phyloP scores from a whole-genome alignment of 805 yeast species.

The Saccharomycopsis oosterbeekiorum region DNA sequence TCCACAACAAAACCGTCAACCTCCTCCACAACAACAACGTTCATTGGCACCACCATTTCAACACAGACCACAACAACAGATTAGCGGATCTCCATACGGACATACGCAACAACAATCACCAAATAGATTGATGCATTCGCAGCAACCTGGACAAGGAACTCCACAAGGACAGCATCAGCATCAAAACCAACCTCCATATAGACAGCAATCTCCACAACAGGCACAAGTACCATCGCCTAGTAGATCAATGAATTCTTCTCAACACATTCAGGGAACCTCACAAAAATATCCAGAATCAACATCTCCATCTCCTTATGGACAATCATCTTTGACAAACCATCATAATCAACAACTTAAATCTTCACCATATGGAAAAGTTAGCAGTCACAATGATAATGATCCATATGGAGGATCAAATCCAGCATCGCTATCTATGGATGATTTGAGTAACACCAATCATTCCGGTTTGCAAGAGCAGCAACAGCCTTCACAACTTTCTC shows the following conservation, averaged over 20 bases:
- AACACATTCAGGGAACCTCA: neutral
- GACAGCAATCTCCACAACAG: neutral
- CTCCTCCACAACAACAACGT: neutral
- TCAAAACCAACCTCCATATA: neutral
- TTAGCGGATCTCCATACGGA: neutral
- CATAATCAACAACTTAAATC: neutral
- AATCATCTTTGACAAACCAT: neutral
- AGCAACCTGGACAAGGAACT: neutral
- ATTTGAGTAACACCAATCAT: neutral
- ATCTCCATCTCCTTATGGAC: neutral
- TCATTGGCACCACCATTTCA: neutral
- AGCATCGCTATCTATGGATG: neutral
- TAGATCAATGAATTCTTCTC: neutral
- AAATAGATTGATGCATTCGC: neutral
- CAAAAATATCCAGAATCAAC: neutral
- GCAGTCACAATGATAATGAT: neutral
- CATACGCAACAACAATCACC: neutral
- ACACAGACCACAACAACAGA: neutral
- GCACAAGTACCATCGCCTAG: neutral
- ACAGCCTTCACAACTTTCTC: neutral
- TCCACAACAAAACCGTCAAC: neutral
- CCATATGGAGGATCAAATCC: neutral
- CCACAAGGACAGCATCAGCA: neutral
- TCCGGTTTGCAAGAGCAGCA: neutral
- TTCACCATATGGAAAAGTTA: neutral